Base-by-base conservation (phyloP, 768 basidiomycete species). In the Rhizopogon sp. region DNA sequence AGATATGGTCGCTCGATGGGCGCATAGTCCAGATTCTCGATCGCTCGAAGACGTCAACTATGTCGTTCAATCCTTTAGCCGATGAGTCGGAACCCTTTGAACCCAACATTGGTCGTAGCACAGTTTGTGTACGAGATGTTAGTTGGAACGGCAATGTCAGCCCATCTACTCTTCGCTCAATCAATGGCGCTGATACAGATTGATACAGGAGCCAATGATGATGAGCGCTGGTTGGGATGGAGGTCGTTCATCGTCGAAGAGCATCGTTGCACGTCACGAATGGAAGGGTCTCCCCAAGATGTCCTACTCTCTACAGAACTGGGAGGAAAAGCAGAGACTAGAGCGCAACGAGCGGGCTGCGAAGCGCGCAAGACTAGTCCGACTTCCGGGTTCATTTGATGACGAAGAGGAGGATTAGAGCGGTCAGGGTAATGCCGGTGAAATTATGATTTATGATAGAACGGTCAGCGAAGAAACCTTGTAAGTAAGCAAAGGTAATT, bases 1-100 rank as follows among this genome's bases (percentile, higher is more conserved):
- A 96, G 90, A 90, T 99, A 56, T 99, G 93, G 91, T 91, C 90
- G 1, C 77, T 99, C 52, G 97, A 98, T 67, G 97, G 97, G 20
- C 78, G 80, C 31, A 70, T 93, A 25, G 86, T 92, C 37, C 85
- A 93, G 70, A 79, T 91, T 13, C 73, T 99, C 28, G 92, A 98
- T 68, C 85, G 95, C 39, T 77, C 85, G 39, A 79, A 79, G 60
- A 85, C 86, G 6, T 64, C 85, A 33, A 85, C 91, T 5, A 87
- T 88, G 70, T 74, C 80, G 16, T 81, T 74, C 55, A 85, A 93
- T 65, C 86, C 94, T 3, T 89, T 89, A 14, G 86, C 75, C 0
- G 72, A 78, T 8, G 85, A 88, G 55, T 70, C 72, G 1, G 66
- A 66, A 8, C 60, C 56, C 17, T 70, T 72, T 1, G 66, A 66